phyloP scores from a whole-genome alignment of 2,329 filamentous ascomycete species.

The Hypocreales sp. region DNA sequence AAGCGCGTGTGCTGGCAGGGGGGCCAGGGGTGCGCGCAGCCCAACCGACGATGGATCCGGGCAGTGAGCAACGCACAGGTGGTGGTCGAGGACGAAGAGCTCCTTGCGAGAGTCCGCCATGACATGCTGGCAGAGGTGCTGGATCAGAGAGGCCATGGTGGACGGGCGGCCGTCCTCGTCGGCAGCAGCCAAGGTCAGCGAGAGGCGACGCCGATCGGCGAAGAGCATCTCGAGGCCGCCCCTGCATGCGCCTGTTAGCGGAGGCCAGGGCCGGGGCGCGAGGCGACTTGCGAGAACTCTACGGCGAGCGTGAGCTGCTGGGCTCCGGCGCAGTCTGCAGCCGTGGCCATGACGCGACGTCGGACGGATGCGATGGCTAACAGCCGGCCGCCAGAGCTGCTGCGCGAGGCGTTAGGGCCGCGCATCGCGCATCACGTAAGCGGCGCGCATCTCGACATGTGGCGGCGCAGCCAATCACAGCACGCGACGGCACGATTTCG shows the following conservation, averaged over 20 bases:
- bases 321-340: constrained; percentile 3
- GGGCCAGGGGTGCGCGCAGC: too few relatives aligned
- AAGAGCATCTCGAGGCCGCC: constrained; percentile 94
- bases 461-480: constrained; percentile 19
- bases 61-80: constrained; percentile 75
- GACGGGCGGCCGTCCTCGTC: constrained; percentile 43
- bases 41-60: too few relatives aligned
- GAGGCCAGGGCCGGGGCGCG: too few relatives aligned
- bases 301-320: constrained; percentile 44
- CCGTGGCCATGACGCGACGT: constrained; percentile 5
- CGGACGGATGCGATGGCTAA: too few relatives aligned
- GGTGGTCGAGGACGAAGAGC: constrained; percentile 73
- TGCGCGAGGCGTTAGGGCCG: too few relatives aligned
- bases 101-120: constrained; percentile 82
- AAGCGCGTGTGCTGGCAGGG: too few relatives aligned
- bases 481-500: constrained; percentile 15
- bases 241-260: too few relatives aligned
- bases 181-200: constrained; percentile 48
- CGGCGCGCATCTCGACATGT: constrained; percentile 7
- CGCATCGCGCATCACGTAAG: constrained; percentile 3
- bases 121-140: constrained; percentile 61
- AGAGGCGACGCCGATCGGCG: constrained; percentile 61
- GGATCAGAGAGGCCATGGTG: constrained; percentile 62
- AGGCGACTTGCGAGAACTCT: constrained; percentile 45
- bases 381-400: too few relatives aligned